Conservation (phyloP, 2,329 filamentous ascomycete species). For the Mollisiaceae sp. region DNA sequence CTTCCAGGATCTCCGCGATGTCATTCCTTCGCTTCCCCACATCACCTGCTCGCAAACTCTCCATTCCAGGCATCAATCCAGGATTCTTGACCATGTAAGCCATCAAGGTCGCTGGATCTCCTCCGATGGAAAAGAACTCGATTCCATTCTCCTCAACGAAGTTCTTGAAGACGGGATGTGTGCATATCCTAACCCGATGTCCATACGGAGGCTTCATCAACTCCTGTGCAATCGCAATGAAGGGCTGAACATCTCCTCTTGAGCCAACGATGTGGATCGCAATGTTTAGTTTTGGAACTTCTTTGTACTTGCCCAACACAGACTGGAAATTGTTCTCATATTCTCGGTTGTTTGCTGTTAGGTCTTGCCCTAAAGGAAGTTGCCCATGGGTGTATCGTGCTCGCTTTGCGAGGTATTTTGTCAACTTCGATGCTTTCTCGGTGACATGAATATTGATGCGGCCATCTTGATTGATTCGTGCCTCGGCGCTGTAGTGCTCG, state of each 20-base stretch:
- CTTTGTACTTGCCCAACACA: slow-evolving; percentile 26
- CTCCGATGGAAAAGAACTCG: slow-evolving; percentile 81
- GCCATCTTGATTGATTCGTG: slow-evolving; percentile 29
- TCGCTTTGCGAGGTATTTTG: slow-evolving; percentile 27
- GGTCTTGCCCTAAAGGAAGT: slow-evolving; percentile 23
- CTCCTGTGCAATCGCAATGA: slow-evolving; percentile 74
- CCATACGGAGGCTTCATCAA: slow-evolving; percentile 67
- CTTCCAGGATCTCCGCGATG: slow-evolving; percentile 75
- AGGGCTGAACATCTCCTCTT: slow-evolving; percentile 79
- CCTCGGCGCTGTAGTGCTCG: slow-evolving; percentile 28
- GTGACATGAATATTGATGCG: slow-evolving; percentile 32
- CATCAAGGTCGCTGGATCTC: slow-evolving; percentile 62
- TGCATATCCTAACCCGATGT: slow-evolving; percentile 77
- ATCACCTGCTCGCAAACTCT: slow-evolving; percentile 75
- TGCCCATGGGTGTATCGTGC: slow-evolving; percentile 15
- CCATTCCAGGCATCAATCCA: slow-evolving; percentile 79
- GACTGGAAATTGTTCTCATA: slow-evolving; percentile 24
- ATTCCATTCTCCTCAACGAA: slow-evolving; percentile 73
- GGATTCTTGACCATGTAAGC: slow-evolving; percentile 87
- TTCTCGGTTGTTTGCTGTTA: slow-evolving; percentile 30
- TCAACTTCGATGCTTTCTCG: slow-evolving; percentile 23
- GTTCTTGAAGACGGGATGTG: slow-evolving; percentile 75
- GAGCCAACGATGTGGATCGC: slow-evolving; percentile 85
- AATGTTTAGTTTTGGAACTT: slow-evolving; percentile 62
- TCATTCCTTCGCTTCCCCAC: slow-evolving; percentile 73